Base-by-base conservation (phyloP, 352 stramenopile genomes). In the Blastocystis sp. region DNA sequence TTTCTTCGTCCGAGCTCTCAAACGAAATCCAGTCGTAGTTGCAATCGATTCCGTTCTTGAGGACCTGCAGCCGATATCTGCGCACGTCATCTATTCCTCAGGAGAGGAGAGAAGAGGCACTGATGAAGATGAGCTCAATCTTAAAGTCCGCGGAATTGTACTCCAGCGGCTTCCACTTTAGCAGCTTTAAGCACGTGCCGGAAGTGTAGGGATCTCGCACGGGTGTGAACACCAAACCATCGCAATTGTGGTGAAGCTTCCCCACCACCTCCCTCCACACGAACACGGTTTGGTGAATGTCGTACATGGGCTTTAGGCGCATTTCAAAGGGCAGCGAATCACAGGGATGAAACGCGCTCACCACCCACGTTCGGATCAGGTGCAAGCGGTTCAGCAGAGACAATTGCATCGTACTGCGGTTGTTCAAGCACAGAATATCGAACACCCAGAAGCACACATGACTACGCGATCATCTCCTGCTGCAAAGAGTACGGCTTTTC, bases 401-500 rank as follows among this genome's bases (percentile, higher is more conserved):
- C 28, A 54, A 45, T 28, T 79, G 57, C 28, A 65, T 48, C 0
- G 66, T 57, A 14, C 38, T 79, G 38, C 68, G 54, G 45, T 88
- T 78, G 34, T 88, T 88, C 21, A 76, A 19, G 34, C 64, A 76
- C 11, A 78, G 17, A 17, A 88, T 76, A 42, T 88, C 78, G 60
- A 88, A 88, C 2, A 88, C 78, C 78, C 78, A 88, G 60, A 65
- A 88, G 38, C 78, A 88, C 0, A 88, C 38, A 28, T 65, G 66
- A 69, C 59, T 59, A 82, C 19, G 42, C n/a, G 28, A 68, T 64
- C 34, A 71, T 17, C 19, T 38, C n/a, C 14, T 1, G 34, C 17
- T 6, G 38, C 34, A 2, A 69, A 10, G 7, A 69, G 6, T 59
- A 82, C 38, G 64, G 52, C 14, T 62, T 78, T 7, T 66, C 52